Evolutionary conservation across 176 grass and related monocot species (phyloP).

Genomic region (Chloris gayana): DNA sequence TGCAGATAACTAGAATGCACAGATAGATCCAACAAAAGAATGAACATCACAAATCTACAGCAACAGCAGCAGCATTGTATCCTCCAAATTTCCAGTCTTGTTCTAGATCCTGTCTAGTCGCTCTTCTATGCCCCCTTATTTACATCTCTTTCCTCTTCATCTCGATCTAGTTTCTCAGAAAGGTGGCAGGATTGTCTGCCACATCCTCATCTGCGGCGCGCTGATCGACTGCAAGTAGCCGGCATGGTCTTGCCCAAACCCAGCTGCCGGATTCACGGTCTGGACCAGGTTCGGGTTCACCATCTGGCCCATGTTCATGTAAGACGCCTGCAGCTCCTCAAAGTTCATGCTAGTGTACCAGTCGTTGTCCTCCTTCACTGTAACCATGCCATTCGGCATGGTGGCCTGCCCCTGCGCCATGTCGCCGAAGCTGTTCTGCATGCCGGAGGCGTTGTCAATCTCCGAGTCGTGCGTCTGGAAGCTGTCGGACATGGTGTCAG

Average conservation of each 20-base stretch:
- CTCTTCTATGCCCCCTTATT: conserved; percentile 33
- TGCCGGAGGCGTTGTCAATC: conserved; percentile 48
- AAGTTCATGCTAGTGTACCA: conserved; percentile 55
- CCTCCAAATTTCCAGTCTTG: conserved; percentile 1
- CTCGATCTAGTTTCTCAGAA: conserved; percentile 43
- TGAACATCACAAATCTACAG: conserved; percentile 26
- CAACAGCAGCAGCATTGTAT: conserved; percentile 33
- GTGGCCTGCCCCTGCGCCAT: conserved; percentile 26
- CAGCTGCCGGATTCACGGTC: conserved; percentile 35
- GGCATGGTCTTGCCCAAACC: conserved; percentile 30
- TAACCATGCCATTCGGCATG: conserved; percentile 5
- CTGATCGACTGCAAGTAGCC: conserved; percentile 42
- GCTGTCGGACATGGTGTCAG: conserved; percentile 59
- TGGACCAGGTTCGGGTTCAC: conserved; percentile 31
- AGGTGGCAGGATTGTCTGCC: conserved; percentile 55
- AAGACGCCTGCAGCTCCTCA: conserved; percentile 56
- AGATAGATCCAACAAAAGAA: conserved; percentile 52
- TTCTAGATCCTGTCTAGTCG: conserved; percentile 19
- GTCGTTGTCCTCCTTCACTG: conserved; percentile 64
- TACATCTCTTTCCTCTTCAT: conserved; percentile 35
- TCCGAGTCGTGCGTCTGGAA: conserved; percentile 69
- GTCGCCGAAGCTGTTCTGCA: conserved; percentile 30
- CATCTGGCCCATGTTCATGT: conserved; percentile 40
- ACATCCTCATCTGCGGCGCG: conserved; percentile 57
- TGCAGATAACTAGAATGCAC: conserved; percentile 8